phyloP scores from a whole-genome alignment of 352 stramenopile species.

The Phytophthora aleatoria region DNA sequence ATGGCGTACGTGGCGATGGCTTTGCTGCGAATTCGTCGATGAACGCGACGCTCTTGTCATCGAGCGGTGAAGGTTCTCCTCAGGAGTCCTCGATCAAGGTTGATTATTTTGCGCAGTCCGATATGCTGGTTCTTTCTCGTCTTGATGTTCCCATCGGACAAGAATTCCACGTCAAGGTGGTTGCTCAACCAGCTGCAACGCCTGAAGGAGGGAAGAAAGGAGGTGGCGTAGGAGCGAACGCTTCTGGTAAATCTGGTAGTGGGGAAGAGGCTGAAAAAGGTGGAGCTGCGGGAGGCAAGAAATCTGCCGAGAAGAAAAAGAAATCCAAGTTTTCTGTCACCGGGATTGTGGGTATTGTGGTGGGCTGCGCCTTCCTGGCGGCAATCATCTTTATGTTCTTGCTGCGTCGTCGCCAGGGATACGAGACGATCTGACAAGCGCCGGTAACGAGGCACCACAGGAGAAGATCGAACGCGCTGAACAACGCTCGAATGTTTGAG shows the following conservation, averaged over 20 bases:
- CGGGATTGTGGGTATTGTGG: constrained; percentile 51
- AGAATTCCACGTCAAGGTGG: constrained; percentile 52
- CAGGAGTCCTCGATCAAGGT: constrained; percentile 34
- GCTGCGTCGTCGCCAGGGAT: constrained; percentile 46
- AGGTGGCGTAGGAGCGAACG: constrained; percentile 25
- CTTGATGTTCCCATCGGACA: constrained; percentile 52
- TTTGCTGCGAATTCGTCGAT: constrained; percentile 73
- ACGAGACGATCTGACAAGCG: constrained; percentile 50
- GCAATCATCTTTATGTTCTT: constrained; percentile 50
- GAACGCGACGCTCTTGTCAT: constrained; percentile 25
- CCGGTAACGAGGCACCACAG: background rate
- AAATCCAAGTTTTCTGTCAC: constrained; percentile 41
- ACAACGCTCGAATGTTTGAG: constrained; percentile 7
- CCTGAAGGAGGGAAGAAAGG: constrained; percentile 26
- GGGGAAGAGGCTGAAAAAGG: constrained; percentile 12
- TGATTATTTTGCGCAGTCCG: constrained; percentile 72
- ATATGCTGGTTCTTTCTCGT: constrained; percentile 61
- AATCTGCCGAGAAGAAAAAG: constrained; percentile 15
- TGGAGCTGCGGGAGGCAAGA: constrained; percentile 5
- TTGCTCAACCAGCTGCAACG: constrained; percentile 24
- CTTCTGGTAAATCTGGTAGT: constrained; percentile 29
- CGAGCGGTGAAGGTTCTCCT: constrained; percentile 9
- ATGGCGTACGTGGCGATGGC: constrained; percentile 45
- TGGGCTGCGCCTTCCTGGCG: constrained; percentile 46
- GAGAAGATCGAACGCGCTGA: constrained; percentile 9